phyloP scores from a whole-genome alignment of 306 rosid genomes.

The Sicyos baderoa region DNA sequence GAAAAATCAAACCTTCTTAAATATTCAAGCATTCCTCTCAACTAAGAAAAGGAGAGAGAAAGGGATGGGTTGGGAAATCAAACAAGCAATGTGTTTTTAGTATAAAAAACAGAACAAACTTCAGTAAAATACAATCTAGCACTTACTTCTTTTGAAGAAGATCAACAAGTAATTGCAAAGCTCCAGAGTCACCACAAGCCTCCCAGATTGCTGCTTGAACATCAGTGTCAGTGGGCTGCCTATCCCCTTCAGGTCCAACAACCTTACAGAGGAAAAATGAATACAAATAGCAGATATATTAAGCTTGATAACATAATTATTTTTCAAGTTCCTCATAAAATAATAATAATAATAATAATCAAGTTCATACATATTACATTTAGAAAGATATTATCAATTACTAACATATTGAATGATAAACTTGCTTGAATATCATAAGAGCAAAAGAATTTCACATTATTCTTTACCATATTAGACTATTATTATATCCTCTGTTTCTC shows the following conservation, averaged over 20 bases:
- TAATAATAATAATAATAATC: neutral
- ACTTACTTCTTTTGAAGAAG: slow-evolving; percentile 73
- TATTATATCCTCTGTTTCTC: neutral
- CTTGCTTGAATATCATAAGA: neutral
- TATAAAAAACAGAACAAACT: slow-evolving; percentile 1
- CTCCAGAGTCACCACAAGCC: slow-evolving; percentile 91
- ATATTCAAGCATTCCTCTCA: neutral
- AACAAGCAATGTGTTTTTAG: neutral
- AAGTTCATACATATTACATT: neutral
- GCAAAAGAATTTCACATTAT: neutral
- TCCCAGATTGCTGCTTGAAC: slow-evolving; percentile 91
- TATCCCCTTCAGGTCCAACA: slow-evolving; percentile 53
- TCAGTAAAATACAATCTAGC: neutral
- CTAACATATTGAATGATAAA: neutral
- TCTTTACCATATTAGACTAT: neutral
- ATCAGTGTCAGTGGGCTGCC: slow-evolving; percentile 61
- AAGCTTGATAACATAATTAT: neutral
- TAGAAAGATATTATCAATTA: neutral
- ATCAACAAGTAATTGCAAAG: slow-evolving; percentile 82
- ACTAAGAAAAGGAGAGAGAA: neutral
- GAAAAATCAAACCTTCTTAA: neutral
- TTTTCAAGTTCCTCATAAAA: neutral
- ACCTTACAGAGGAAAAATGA: slow-evolving; percentile 41
- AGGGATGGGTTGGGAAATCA: neutral
- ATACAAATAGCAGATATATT: slow-evolving; percentile 16